Evolutionary conservation across 495 filamentous ascomycete genomes (phyloP), one percentile per base, ranked within the genome.

Genomic region (Penicillium goetzii): DNA sequence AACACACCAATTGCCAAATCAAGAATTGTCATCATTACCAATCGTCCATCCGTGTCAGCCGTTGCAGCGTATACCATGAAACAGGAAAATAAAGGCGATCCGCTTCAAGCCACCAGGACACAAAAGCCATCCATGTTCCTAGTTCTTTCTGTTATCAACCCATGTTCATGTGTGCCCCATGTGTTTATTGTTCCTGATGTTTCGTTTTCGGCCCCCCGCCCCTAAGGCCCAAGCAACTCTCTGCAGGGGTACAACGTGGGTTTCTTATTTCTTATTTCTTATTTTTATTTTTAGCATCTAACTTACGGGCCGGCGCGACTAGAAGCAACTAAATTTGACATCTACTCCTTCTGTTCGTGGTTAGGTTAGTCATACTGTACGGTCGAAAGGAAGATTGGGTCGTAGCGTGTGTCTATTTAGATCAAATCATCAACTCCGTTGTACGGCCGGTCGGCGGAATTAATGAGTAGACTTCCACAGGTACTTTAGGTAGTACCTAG

Each of bases 241-340:
- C 57, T 68, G 60, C 68, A 71, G 55, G 63, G 60, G 56, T 45
- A 38, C 56, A 71, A 71, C 69, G 67, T 71, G 62, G 62, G 59
- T 60, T 67, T 69, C 69, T 72, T 72, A 67, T 69, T 67, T 69
- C 69, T 72, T 72, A 67, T 69, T 47, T 45, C 41, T 45, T 45
- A 45, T 45, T 67, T 68, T 65, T 67, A 63, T 61, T 66, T 52
- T 53, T 67, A 61, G 54, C 2, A n/a, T 8, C 26, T 51, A 7
- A 12, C 25, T 30, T 30, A n/a, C 47, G 47, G 47, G 47, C 47
- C 47, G 47, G 25, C 25, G 43, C 43, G 43, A 28, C 4, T 21
- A 10, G 45, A 10, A 51, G 28, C 21, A 17, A 51, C 14, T 17
- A 17, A 47, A 10, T 25, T 4, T 51, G 47, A 30, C 14, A 30